Conservation (phyloP, 1,284 basidiomycete genomes). For the Puccinia polysora region DNA sequence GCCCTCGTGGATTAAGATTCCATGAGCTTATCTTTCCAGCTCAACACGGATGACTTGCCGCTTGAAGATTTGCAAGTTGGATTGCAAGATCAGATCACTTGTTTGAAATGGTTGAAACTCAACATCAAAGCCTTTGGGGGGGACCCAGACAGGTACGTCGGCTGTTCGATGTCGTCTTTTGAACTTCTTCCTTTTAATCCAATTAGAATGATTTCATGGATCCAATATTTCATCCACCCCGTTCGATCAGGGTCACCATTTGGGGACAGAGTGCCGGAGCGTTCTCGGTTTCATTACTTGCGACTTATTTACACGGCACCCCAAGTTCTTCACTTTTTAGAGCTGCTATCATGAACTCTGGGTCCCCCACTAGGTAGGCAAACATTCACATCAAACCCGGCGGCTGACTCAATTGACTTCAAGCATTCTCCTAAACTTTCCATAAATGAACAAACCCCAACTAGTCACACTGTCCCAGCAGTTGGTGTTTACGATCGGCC, state of each 20-base stretch:
- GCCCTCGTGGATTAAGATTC: constrained; percentile 56
- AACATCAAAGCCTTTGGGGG: constrained; percentile 66
- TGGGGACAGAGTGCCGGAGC: constrained; percentile 42
- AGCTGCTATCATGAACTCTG: constrained; percentile 55
- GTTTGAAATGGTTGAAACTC: constrained; percentile 61
- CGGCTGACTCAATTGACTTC: no score
- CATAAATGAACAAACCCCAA: constrained; percentile 31
- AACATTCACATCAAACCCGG: no score
- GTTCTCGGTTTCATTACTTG: constrained; percentile 23
- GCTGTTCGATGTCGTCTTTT: not conserved
- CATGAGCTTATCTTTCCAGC: constrained; percentile 49
- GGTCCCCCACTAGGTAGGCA: constrained; percentile 50
- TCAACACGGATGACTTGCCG: constrained; percentile 36
- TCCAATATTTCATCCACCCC: not conserved
- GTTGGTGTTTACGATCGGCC: constrained; percentile 45
- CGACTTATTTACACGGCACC: constrained; percentile 16
- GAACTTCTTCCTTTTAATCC: not conserved
- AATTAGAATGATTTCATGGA: not conserved
- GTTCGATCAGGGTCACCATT: constrained; percentile 15
- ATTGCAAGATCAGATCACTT: constrained; percentile 60
- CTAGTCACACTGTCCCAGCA: constrained; percentile 36
- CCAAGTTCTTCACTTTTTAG: constrained; percentile 49
- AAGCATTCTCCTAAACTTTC: no score
- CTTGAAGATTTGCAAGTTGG: constrained; percentile 54
- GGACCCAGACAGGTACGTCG: constrained; percentile 57